Conservation (phyloP, 2,329 filamentous ascomycete genomes). For the Penicillium italicum region DNA sequence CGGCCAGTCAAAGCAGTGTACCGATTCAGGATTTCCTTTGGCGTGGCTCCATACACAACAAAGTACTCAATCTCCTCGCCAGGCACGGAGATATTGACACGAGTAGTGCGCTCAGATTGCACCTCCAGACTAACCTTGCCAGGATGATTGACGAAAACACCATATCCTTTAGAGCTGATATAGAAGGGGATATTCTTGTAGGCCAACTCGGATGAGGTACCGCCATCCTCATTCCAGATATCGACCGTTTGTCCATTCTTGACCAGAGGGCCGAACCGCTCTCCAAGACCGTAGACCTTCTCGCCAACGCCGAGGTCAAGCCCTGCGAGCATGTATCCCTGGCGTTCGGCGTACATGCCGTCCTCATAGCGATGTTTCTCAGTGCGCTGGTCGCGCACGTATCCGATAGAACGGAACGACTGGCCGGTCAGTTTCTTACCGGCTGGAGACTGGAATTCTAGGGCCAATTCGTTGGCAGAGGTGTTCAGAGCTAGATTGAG, state of each 20-base stretch:
- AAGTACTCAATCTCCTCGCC: constrained; percentile 71
- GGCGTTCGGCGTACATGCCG: constrained; percentile 37
- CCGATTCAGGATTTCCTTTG: constrained; percentile 66
- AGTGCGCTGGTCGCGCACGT: constrained; percentile 35
- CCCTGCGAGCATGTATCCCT: constrained; percentile 41
- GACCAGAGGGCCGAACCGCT: constrained; percentile 72
- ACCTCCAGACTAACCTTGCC: constrained; percentile 69
- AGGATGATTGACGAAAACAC: constrained; percentile 69
- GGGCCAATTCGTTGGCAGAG: constrained; percentile 33
- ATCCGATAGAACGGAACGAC: constrained; percentile 41
- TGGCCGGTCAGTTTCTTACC: constrained; percentile 36
- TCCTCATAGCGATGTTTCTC: constrained; percentile 32
- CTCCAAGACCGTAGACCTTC: constrained; percentile 69
- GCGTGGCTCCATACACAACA: constrained; percentile 66
- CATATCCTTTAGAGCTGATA: constrained; percentile 63
- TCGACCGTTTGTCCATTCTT: constrained; percentile 69
- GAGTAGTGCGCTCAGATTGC: constrained; percentile 67
- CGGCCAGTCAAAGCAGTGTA: constrained; percentile 67
- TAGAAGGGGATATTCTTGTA: constrained; percentile 45
- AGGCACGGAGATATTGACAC: constrained; percentile 66
- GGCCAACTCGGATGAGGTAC: constrained; percentile 39
- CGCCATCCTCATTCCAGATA: constrained; percentile 59
- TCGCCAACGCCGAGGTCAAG: constrained; percentile 51
- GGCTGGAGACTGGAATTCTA: constrained; percentile 25
- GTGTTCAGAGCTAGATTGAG: constrained; percentile 35